Evolutionary conservation across 163 green algal genomes (phyloP), one percentile per base, ranked within the genome.

Genomic region (Volvox carteri): DNA sequence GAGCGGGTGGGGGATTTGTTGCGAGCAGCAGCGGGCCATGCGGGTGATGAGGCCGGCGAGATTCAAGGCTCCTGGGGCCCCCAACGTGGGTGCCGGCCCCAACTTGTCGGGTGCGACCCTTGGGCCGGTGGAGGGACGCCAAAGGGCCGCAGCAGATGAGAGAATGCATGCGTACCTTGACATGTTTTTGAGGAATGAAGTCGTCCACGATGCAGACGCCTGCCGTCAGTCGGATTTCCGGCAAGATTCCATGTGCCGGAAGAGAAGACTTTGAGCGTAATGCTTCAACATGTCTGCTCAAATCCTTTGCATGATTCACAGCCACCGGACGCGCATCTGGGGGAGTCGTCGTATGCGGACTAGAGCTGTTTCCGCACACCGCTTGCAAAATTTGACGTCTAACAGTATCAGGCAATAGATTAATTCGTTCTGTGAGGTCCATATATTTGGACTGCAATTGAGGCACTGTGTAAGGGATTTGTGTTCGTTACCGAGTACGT

Each of bases 361-460:
- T 21, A 75, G 65, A 35, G 60, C 60, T 75, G 65, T 62, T 39
- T 4, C 42, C 79, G 44, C 65, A 78, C 2, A 87, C 56, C 0
- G 79, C 60, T 11, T 78, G 42, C 28, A 87, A 30, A 44, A 87
- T 87, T 78, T 78, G 42, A 33, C 79, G 60, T 42, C 79, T 70
- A 4, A 87, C 79, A 2, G 12, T 9, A 33, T 87, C 79, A 1
- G 79, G 79, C 62, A 87, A 48, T 18, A 56, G 7, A 52, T 87
- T 70, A 16, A 87, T 56, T 2, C 30, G 14, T 6, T 52, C 30
- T 18, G 50, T 70, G 1, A 87, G 16, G 16, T 87, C 79, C 44
- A 84, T 84, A 58, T 65, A 11, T 5, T 19, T 65, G 8, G 54
- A 30, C 28, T 65, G 54, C 54, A 65, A 23, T 12, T 65, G n/a